A percentile compares a stretch with the other conserved stretches of the same genome.
These are phyloP conservation scores for Penicillium verhagenii DNA, from an alignment of 495 filamentous ascomycete species.

Conservation along the genomic window DNA sequence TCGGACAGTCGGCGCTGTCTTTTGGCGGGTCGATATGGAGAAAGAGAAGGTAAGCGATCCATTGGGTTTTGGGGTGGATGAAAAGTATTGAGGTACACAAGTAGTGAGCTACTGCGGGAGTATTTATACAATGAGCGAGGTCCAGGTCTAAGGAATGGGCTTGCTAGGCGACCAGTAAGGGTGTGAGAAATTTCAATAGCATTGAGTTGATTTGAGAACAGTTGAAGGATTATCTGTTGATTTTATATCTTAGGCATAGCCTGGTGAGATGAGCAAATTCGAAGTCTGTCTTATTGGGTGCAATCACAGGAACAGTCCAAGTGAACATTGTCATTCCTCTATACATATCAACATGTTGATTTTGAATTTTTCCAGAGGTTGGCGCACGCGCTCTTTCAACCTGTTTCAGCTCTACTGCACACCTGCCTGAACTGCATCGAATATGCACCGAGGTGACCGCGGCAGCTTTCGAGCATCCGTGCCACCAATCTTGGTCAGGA, in stretches of 20 bases:
- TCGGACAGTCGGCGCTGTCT: not conserved
- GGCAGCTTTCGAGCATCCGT: not conserved
- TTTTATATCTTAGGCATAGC: not conserved
- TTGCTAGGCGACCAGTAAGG: not conserved
- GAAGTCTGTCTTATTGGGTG: not conserved
- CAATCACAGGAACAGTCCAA: not conserved
- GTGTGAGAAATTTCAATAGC: not conserved
- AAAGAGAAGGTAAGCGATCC: not conserved
- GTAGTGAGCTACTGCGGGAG: not conserved
- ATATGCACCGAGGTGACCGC: not conserved
- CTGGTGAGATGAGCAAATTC: not conserved
- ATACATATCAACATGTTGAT: not conserved
- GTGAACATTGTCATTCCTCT: not conserved
- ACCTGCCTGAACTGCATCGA: not conserved
- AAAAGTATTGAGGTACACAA: not conserved
- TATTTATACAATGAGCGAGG: not conserved
- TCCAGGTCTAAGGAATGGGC: not conserved
- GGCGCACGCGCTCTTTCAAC: not conserved
- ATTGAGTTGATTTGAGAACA: not conserved
- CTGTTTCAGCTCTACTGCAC: not conserved
- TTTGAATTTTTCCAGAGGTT: not conserved
- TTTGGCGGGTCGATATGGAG: not conserved
- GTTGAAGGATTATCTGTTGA: not conserved
- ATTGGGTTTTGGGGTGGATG: not conserved
- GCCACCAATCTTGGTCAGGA: not conserved